These are phyloP conservation scores for Nothopassalora personata DNA, from an alignment of 2,329 filamentous ascomycete genomes.

Conservation along the genomic window DNA sequence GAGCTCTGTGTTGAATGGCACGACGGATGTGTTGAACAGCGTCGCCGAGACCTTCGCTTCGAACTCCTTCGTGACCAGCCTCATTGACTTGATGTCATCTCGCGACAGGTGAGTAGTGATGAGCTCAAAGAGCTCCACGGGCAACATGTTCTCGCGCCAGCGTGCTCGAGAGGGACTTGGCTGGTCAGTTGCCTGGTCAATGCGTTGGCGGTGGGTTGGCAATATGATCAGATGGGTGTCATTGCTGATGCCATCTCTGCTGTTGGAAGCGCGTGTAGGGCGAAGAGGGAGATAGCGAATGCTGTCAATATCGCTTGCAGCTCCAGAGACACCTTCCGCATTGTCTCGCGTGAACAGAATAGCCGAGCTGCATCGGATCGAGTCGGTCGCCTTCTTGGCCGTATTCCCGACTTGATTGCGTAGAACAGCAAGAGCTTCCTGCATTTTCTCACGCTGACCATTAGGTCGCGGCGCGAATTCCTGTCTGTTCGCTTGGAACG, in stretches of 20 bases:
- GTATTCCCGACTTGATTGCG: conserved; percentile 4
- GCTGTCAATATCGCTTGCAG: conserved; percentile 1
- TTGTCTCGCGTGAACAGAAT: conserved; percentile 17
- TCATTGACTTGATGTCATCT: conserved; percentile 55
- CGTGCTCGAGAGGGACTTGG: conserved; percentile 1
- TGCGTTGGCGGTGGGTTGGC: conserved; percentile 15
- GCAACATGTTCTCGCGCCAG: conserved; percentile 45
- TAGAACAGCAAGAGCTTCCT: conserved; percentile 7
- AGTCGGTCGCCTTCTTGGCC: neutral
- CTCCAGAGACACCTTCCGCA: neutral
- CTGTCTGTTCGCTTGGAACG: neutral
- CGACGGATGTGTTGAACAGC: conserved; percentile 59
- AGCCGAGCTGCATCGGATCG: conserved; percentile 13
- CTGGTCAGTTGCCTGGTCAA: conserved; percentile 2
- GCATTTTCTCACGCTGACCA: conserved; percentile 5
- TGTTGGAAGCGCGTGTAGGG: conserved; percentile 1
- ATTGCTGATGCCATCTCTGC: conserved; percentile 6
- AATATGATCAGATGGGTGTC: conserved; percentile 18
- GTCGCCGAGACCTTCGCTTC: conserved; percentile 53
- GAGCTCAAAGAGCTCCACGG: conserved; percentile 57
- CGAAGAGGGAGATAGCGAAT: conserved; percentile 22
- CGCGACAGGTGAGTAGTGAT: conserved; percentile 54
- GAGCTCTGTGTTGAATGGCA: conserved; percentile 61
- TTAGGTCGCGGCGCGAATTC: neutral
- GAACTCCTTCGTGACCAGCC: conserved; percentile 57